Base-by-base conservation (phyloP, 2,329 filamentous ascomycete genomes). In the Aspergillus pseudoglaucus region DNA sequence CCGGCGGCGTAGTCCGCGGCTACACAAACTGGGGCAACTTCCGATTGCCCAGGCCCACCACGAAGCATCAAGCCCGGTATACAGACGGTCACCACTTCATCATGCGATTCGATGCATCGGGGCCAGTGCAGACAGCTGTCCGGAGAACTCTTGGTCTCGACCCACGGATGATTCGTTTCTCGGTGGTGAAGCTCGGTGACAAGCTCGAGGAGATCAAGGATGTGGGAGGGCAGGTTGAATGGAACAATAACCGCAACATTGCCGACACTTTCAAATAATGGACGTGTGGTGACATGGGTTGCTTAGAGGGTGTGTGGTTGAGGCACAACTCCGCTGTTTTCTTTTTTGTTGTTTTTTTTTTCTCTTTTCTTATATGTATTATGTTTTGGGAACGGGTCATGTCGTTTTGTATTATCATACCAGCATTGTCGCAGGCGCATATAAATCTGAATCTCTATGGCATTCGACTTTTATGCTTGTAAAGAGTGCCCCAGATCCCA, bases 1-100 rank as follows among this genome's bases (percentile, higher is more conserved):
- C 84, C 57, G 86, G 87, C 67, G 93, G 93, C 69, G 90, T 96
- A 48, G 83, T 98, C 64, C 90, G 93, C 60, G 90, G 90, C 66
- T 79, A 95, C 65, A 85, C 85, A 59, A 98, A 98, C 78, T 98
- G 93, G 93, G 93, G 93, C 65, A 80, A 87, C 59, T 96, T 93
- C 74, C 78, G 85, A 42, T 85, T 98, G 15, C 91, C 93, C 42
- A 86, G 84, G 58, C 82, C 88, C 53, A 78, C 84, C 50, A 84
- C 83, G 53, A 85, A 85, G 65, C 85, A 94, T 70, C 90, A 96
- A 73, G 83, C 86, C 59, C 83, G 83, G 57, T 86, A 97, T 78
- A 81, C 81, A 55, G 80, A 83, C 58, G 93, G 93, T 47, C 90
- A 97, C 75, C 95, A 98, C 79, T 98, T 98, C 71, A 87, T 95